Conservation (phyloP, 179 eudicot genomes). For the Silene coronaria region DNA sequence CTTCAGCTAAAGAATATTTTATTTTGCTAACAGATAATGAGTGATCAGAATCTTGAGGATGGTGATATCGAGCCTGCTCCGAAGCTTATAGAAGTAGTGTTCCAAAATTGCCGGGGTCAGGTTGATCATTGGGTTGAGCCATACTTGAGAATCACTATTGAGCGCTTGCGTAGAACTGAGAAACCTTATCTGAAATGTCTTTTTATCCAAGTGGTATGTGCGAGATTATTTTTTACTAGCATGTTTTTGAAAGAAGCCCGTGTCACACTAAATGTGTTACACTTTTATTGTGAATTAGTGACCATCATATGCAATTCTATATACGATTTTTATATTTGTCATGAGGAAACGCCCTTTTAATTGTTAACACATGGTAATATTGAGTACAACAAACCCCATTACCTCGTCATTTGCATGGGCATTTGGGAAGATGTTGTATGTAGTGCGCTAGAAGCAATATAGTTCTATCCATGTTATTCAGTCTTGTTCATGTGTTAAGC, state of each 20-base stretch:
- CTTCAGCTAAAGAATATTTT: background rate
- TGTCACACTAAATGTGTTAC: background rate
- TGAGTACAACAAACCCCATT: no score
- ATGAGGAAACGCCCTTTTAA: no score
- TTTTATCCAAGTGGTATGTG: constrained; percentile 81
- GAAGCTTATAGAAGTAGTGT: constrained; percentile 89
- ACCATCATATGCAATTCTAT: no score
- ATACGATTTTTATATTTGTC: no score
- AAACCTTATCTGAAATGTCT: constrained; percentile 77
- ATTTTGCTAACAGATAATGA: constrained; percentile 55
- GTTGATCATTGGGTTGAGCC: constrained; percentile 99
- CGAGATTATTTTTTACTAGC: background rate
- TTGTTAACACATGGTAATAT: no score
- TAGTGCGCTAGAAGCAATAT: background rate
- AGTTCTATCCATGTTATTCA: background rate
- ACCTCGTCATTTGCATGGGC: no score
- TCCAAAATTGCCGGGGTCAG: constrained; percentile 89
- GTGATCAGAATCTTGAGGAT: constrained; percentile 86
- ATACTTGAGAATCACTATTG: constrained; percentile 65
- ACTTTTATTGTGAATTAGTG: background rate
- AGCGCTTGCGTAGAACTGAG: constrained; percentile 72
- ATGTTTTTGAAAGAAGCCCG: background rate
- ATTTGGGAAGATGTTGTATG: background rate
- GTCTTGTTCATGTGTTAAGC: background rate
- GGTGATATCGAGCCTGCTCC: constrained; percentile 98